Base-by-base conservation (phyloP, 495 filamentous ascomycete genomes). In the Penicillium silybi region DNA sequence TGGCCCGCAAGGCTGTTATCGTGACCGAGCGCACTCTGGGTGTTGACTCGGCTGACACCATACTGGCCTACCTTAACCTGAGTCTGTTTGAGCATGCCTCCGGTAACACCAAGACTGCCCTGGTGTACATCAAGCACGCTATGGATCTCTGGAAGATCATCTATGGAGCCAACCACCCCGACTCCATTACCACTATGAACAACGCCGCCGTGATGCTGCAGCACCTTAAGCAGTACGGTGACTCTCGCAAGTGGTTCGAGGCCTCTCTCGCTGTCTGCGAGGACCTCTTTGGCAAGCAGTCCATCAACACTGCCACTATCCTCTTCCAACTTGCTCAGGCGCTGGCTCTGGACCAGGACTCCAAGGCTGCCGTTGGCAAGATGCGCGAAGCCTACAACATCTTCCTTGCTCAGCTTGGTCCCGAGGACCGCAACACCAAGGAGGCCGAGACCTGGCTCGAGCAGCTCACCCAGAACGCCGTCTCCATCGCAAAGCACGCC, bases 141-240 rank as follows among this genome's bases (percentile, higher is more conserved):
- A 83, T 99, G 62, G 86, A 93, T 58, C 77, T 97, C 49, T 97
- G 91, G 92, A 96, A 97, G 78, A 80, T 97, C 66, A 90, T 97
- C 65, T 97, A 96, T 64, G 95, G 95, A 39, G 71, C 84, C 11
- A 86, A 88, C 63, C 95, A 99, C 71, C 95, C 95, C 2, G 95
- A 99, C 70, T 93, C 90, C 15, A 96, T 97, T 72, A 99, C 95
- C 11, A 97, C 95, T 26, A 85, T 97, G 71, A 99, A 97, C 80
- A 99, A 99, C 66, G 91, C 89, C 13, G 95, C 95, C 11, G 93
- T 97, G 23, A 99, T 99, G 95, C 82, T 97, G 42, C 95, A 97
- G 73, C 84, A 88, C 49, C 77, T 96, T 60, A 92, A 95, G 76
- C 82, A 86, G 41, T 99, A 92, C 77, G 81, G 87, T 53, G 90